Evolutionary conservation across 208 protist genomes (phyloP), one percentile per base, ranked within the genome.

Genomic region (Leishmania gerbilli): DNA sequence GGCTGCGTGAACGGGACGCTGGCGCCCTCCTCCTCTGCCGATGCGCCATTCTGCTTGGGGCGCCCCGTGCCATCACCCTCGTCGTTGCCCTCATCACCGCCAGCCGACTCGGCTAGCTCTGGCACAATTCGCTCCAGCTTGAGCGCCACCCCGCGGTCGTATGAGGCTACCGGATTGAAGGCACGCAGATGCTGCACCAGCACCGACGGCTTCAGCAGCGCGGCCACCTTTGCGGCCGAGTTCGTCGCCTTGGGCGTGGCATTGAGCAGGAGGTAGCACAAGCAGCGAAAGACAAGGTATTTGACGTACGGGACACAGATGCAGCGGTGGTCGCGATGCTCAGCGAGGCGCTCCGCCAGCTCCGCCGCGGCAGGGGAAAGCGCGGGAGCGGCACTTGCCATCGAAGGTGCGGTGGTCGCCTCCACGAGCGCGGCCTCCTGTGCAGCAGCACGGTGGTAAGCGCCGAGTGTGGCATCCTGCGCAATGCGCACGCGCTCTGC

Each of bases 141-240:
- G 64, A 94, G 78, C 55, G 88, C 85, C 17, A 86, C 62, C 19
- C 76, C 45, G 56, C 86, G 81, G 56, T 91, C 82, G 83, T 97
- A 97, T 7, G 84, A 84, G 27, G 86, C 90, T 15, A 95, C 85
- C 2, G 95, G 95, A 85, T 96, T 92, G 75, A 97, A 96, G 56
- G 90, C 88, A 27, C 90, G 90, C 15, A 97, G 85, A 24, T 91
- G 84, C 79, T 95, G 85, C 78, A 90, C 89, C 47, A 95, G 80
- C 15, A 91, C 88, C 47, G 91, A 90, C 2, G 95, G 95, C 86
- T 98, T 98, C 75, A 97, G 65, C 47, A 96, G 76, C 24, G 91
- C 88, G 0, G 91, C 89, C 64, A 97, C 92, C 87, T 96, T 95
- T 42, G 76, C 88, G 49, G 92, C 84, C 0, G 93, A 92, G 71